phyloP scores from a whole-genome alignment of 176 grass and related monocot species.

The Calamus simplicifolius region DNA sequence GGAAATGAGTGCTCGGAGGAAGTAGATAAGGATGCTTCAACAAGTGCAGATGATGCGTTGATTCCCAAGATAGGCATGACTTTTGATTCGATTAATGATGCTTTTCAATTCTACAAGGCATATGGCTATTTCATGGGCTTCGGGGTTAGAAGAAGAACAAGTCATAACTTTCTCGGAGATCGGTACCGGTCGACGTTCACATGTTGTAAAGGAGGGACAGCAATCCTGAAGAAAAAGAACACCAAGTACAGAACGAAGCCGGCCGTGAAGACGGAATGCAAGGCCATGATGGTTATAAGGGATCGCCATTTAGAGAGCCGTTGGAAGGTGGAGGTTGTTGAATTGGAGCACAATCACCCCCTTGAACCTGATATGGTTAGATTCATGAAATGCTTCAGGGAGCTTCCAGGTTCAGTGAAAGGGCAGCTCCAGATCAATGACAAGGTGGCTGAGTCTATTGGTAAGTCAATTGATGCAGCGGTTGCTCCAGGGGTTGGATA shows the following conservation, averaged over 20 bases:
- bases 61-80: constrained; percentile 1
- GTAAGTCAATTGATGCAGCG: no score
- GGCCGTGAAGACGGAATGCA: not conserved
- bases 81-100: not conserved
- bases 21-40: not conserved
- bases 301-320: not conserved
- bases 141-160: constrained; percentile 4
- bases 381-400: constrained; percentile 13
- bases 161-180: constrained; percentile 4
- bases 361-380: constrained; percentile 7
- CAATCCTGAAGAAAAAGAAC: not conserved
- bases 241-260: not conserved
- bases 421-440: constrained; percentile 2
- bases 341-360: constrained; percentile 6
- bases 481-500: not conserved
- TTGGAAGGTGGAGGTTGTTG: not conserved
- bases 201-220: constrained; percentile 2
- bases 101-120: constrained; percentile 1
- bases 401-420: constrained; percentile 1
- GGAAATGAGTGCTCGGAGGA: not conserved
- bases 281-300: constrained; percentile 12
- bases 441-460: not conserved
- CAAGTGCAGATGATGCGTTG: not conserved
- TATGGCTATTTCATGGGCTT: constrained; percentile 1
- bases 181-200: constrained; percentile 1